phyloP scores from a whole-genome alignment of 2,329 filamentous ascomycete genomes.

The Sclerotinia minor region DNA sequence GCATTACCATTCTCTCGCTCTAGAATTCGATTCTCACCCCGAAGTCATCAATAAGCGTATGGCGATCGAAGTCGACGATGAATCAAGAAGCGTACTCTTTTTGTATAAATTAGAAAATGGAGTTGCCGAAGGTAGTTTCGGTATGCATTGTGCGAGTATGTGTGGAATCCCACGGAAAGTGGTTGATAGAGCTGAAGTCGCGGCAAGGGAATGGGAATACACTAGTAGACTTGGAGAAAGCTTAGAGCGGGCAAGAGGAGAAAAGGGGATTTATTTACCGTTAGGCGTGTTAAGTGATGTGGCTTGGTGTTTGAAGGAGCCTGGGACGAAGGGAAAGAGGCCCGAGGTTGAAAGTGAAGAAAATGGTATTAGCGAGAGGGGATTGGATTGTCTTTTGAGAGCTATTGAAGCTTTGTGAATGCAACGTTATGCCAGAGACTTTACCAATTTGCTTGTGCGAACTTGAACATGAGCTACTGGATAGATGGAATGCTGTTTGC shows the following conservation, averaged over 20 bases:
- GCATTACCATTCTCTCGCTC: slow-evolving; percentile 91
- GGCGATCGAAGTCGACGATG: slow-evolving; percentile 91
- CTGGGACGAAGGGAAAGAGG: slow-evolving; percentile 44
- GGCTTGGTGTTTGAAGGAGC: slow-evolving; percentile 68
- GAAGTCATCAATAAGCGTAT: slow-evolving; percentile 86
- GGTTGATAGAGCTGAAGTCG: slow-evolving; percentile 82
- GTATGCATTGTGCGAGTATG: slow-evolving; percentile 99
- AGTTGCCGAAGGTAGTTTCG: slow-evolving; percentile 93
- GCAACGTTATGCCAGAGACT: background rate
- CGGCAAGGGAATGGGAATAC: slow-evolving; percentile 92
- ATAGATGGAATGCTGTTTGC: background rate
- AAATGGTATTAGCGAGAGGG: slow-evolving; percentile 50
- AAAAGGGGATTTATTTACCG: slow-evolving; percentile 74
- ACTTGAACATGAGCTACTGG: background rate
- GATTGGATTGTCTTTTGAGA: slow-evolving; percentile 59
- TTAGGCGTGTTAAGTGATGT: slow-evolving; percentile 87
- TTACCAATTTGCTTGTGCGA: background rate
- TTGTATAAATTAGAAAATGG: slow-evolving; percentile 91
- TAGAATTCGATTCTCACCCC: slow-evolving; percentile 86
- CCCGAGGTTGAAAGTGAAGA: slow-evolving; percentile 43
- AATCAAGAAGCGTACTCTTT: slow-evolving; percentile 85
- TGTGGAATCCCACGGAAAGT: slow-evolving; percentile 85
- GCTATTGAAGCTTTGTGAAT: slow-evolving; percentile 59
- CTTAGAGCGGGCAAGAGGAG: slow-evolving; percentile 52
- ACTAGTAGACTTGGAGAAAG: slow-evolving; percentile 85